Evolutionary conservation across 2,329 filamentous ascomycete genomes (phyloP).

Genomic region (Daldinia eschscholtzii): DNA sequence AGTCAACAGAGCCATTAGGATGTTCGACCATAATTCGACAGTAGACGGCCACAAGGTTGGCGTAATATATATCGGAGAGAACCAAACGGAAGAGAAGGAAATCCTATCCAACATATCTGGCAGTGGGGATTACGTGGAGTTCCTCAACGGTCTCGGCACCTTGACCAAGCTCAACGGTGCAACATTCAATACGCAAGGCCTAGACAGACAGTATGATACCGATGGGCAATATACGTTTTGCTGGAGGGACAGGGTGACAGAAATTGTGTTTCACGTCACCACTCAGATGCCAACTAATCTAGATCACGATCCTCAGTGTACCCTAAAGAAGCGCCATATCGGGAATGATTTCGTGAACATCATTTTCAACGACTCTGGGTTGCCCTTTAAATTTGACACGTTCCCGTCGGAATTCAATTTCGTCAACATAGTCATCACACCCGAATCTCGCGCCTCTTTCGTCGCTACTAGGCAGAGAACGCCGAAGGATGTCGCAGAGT

Average conservation of each 20-base stretch:
- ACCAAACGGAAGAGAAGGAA: constrained; percentile 83
- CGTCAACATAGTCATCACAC: constrained; percentile 95
- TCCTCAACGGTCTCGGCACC: constrained; percentile 84
- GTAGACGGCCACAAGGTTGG: constrained; percentile 97
- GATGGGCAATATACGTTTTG: constrained; percentile 92
- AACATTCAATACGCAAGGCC: constrained; percentile 91
- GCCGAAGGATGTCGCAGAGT: constrained; percentile 57
- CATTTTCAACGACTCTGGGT: constrained; percentile 96
- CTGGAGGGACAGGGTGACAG: constrained; percentile 94
- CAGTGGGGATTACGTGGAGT: constrained; percentile 87
- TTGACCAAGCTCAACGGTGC: constrained; percentile 84
- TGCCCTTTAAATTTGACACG: constrained; percentile 88
- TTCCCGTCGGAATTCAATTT: constrained; percentile 97
- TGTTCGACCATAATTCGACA: constrained; percentile 88
- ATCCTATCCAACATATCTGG: constrained; percentile 90
- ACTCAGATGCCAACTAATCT: constrained; percentile 97
- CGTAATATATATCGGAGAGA: constrained; percentile 91
- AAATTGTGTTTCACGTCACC: constrained; percentile 94
- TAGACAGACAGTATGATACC: constrained; percentile 80
- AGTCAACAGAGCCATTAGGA: constrained; percentile 78
- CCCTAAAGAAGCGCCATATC: constrained; percentile 92
- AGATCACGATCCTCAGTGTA: constrained; percentile 79
- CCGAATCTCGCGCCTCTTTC: constrained; percentile 83
- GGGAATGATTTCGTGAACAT: constrained; percentile 99
- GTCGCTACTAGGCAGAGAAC: constrained; percentile 65